These are phyloP conservation scores for Jimgerdemannia flammicorona DNA, from an alignment of 192 early-diverging fungal genomes.

Conservation along the genomic window DNA sequence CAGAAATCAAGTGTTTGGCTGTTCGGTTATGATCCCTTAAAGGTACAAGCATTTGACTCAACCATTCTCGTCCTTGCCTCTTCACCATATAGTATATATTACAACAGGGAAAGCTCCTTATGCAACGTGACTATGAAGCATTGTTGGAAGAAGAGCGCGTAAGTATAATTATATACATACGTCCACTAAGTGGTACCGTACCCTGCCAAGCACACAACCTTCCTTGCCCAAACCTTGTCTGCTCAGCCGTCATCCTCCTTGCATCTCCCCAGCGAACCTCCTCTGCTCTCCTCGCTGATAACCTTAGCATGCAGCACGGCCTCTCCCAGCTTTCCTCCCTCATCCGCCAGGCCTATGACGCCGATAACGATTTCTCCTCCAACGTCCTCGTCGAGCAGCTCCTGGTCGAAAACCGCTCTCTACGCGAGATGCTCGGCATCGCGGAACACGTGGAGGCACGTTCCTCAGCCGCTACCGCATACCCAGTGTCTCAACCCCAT, in stretches of 20 bases:
- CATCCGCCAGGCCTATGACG: constrained; percentile 16
- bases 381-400: constrained; percentile 15
- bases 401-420: constrained; percentile 15
- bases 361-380: constrained; percentile 9
- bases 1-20: too few relatives aligned
- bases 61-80: not conserved
- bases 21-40: too few relatives aligned
- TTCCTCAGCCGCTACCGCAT: too few relatives aligned
- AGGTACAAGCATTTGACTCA: too few relatives aligned
- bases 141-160: constrained; percentile 30
- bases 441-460: not conserved
- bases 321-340: constrained; percentile 1
- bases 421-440: constrained; percentile 16
- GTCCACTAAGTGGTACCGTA: not conserved
- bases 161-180: not conserved
- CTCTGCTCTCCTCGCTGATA: not conserved
- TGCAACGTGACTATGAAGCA: constrained; percentile 31
- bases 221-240: not conserved
- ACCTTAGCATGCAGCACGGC: not conserved
- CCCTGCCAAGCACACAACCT: not conserved
- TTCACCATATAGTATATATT: constrained; percentile 12
- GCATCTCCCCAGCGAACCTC: not conserved
- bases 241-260: not conserved
- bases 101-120: constrained; percentile 13
- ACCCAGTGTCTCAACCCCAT: too few relatives aligned